Conservation (phyloP, 495 filamentous ascomycete species). For the Penicillium salamii region DNA sequence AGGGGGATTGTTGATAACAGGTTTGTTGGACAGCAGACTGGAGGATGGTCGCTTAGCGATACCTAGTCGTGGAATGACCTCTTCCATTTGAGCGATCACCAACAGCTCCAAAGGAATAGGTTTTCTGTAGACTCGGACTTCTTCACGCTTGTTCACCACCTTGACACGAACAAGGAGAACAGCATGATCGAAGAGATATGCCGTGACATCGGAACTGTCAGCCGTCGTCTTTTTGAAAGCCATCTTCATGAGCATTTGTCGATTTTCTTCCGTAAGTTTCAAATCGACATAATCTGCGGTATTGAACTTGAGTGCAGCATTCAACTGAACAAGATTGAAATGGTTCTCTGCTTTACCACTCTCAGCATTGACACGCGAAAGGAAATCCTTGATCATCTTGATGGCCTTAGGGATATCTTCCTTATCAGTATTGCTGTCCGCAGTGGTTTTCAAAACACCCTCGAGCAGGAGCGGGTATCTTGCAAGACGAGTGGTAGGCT, state of each 20-base stretch:
- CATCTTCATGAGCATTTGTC: constrained; percentile 90
- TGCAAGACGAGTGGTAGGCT: constrained; percentile 93
- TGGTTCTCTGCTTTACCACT: constrained; percentile 97
- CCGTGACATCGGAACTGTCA: constrained; percentile 84
- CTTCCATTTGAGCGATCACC: constrained; percentile 94
- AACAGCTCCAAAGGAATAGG: constrained; percentile 94
- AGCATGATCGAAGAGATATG: constrained; percentile 95
- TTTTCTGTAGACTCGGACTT: constrained; percentile 90
- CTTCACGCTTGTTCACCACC: constrained; percentile 86
- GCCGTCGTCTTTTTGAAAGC: constrained; percentile 87
- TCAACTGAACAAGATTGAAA: constrained; percentile 90
- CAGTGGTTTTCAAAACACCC: constrained; percentile 82
- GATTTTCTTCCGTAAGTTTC: constrained; percentile 89
- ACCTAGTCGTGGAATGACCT: constrained; percentile 78
- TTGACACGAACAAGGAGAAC: constrained; percentile 87
- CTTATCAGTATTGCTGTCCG: constrained; percentile 82
- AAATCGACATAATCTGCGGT: constrained; percentile 87
- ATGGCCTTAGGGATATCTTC: constrained; percentile 88
- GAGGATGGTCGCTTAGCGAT: constrained; percentile 85
- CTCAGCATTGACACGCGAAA: constrained; percentile 87
- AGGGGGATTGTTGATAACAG: constrained; percentile 45
- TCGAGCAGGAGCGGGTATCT: constrained; percentile 95
- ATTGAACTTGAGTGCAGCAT: constrained; percentile 82
- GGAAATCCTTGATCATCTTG: constrained; percentile 76
- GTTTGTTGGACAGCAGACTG: constrained; percentile 74